A percentile compares a stretch with the other conserved stretches of the same genome.
Evolutionary conservation across 306 rosid species (phyloP).

Genomic region (Pyrus communis): DNA sequence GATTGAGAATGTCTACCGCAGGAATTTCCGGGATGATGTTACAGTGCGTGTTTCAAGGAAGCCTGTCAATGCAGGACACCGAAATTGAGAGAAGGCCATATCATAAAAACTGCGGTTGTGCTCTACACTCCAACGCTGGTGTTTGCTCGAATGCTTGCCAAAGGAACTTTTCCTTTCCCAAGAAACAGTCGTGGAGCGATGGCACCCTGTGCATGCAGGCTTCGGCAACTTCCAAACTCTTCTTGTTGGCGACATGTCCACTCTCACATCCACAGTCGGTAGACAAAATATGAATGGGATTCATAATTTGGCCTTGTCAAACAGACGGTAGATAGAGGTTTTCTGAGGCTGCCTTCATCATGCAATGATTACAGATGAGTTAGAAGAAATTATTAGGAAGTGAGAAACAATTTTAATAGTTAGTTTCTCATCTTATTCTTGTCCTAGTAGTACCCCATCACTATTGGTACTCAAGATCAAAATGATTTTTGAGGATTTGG

Average conservation of each 20-base stretch:
- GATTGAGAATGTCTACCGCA: constrained; percentile 18
- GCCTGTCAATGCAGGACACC: constrained; percentile 4
- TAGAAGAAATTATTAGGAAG: neutral
- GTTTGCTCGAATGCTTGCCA: neutral
- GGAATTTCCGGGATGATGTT: neutral
- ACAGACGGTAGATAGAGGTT: no score
- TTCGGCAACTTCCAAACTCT: neutral
- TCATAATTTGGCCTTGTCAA: neutral
- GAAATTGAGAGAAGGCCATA: constrained; percentile 54
- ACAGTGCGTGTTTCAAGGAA: constrained; percentile 28
- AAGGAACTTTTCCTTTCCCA: constrained; percentile 24
- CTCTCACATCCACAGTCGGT: neutral
- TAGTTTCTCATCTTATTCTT: neutral
- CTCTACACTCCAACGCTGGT: constrained; percentile 13
- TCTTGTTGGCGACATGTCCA: neutral
- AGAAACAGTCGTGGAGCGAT: constrained; percentile 2
- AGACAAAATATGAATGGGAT: neutral
- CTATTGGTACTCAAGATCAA: neutral
- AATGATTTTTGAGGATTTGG: neutral
- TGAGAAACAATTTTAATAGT: neutral
- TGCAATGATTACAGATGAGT: neutral
- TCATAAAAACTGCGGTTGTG: constrained; percentile 31
- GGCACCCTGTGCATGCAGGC: neutral
- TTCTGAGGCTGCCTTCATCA: neutral
- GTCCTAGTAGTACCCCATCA: neutral